Base-by-base conservation (phyloP, 345 rosid species). In the Theobroma cacao region DNA sequence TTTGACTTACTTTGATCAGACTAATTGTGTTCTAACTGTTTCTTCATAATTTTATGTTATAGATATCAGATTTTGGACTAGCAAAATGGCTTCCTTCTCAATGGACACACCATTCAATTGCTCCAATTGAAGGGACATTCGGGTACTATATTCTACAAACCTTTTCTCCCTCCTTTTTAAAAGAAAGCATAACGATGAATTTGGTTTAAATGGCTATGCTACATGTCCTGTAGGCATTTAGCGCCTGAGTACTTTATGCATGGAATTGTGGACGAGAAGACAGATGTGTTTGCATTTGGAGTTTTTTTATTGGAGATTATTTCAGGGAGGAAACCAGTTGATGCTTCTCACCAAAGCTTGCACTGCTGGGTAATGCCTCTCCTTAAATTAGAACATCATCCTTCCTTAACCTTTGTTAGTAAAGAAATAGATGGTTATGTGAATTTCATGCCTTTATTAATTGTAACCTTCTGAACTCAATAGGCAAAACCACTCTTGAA, bases 81-180 rank as follows among this genome's bases (percentile, higher is more conserved):
- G 99, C 99, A 76, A 96, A 96, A 82, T 96, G 98, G 99, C 91
- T 96, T 78, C 98, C 99, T 72, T 91, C 99, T 68, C 95, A 94
- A 79, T 96, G 98, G 98, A 86, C 94, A 86, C 99, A 96, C 81
- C 99, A 96, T 85, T 96, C 99, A 48, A 94, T 94, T 78, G 97
- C 91, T 77, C 99, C 98, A 24, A 96, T 96, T 72, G 99, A 96
- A 90, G 99, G 99, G 74, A 96, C 97, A 79, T 96, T 96, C 81
- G 99, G 99, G 99, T 93, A 90, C 75, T n/a, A 5, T 48, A 33
- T 50, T 15, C 7, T 20, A 20, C 61, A 56, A 20, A 22, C 26
- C 12, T 45, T 72, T 36, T 48, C 14, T 52, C 14, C 13, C n/a
- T 41, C 17, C 52, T 5, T 69, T 55, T 48, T 56, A 22, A 10